A percentile compares a stretch with the other conserved stretches of the same genome.
Evolutionary conservation across 2,329 filamentous ascomycete genomes (phyloP).

Genomic region (Cephalotrichum gorgonifer): DNA sequence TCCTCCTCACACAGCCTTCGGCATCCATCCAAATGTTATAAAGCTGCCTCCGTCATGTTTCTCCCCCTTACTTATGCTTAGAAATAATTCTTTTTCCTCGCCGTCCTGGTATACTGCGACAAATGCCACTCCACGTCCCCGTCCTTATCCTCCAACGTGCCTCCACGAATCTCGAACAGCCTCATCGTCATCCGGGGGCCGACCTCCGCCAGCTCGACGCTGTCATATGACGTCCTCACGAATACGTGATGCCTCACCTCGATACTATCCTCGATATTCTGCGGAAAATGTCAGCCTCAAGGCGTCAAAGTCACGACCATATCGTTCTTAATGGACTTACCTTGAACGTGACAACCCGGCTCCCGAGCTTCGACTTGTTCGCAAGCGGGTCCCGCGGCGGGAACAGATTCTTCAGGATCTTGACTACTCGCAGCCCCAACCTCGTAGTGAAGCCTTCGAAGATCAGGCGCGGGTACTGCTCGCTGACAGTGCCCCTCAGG

Average conservation of each 20-base stretch:
- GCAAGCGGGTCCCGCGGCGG: conserved; percentile 67
- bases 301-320: background rate
- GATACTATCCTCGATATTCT: conserved; percentile 82
- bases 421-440: conserved; percentile 72
- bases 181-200: conserved; percentile 97
- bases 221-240: conserved; percentile 82
- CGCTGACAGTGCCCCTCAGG: conserved; percentile 76
- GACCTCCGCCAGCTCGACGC: conserved; percentile 80
- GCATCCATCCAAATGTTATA: background rate
- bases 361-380: conserved; percentile 66
- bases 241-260: conserved; percentile 80
- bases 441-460: conserved; percentile 86
- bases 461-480: conserved; percentile 88
- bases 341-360: conserved; percentile 83
- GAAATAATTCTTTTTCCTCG: conserved; percentile 91
- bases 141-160: conserved; percentile 87
- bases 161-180: conserved; percentile 83
- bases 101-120: conserved; percentile 88
- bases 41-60: background rate
- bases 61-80: conserved; percentile 30
- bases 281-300: background rate
- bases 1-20: background rate
- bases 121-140: conserved; percentile 96
- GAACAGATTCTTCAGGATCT: conserved; percentile 89
- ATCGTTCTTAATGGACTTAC: background rate